A percentile compares a stretch with the other conserved stretches of the same genome.
Conservation (phyloP, 2,329 filamentous ascomycete species). For the Penicillium sp. region DNA sequence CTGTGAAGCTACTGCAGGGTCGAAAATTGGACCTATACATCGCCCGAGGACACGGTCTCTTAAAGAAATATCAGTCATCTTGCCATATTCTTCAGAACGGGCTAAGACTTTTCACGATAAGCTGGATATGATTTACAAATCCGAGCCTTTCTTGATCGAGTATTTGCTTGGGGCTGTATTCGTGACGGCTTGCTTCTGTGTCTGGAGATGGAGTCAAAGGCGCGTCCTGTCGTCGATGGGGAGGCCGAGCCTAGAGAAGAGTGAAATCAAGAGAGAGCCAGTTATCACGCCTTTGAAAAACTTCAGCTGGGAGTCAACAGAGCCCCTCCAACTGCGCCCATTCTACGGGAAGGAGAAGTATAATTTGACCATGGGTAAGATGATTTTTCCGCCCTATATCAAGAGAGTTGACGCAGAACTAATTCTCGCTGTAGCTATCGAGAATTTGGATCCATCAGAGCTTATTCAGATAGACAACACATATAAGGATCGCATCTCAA, state of each 20-base stretch:
- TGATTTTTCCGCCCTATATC: neutral
- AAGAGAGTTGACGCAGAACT: neutral
- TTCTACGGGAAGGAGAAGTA: conserved; percentile 66
- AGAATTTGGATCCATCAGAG: conserved; percentile 57
- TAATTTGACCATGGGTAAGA: conserved; percentile 66
- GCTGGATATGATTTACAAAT: neutral
- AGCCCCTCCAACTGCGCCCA: conserved; percentile 59
- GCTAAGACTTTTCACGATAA: neutral
- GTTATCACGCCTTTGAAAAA: conserved; percentile 47
- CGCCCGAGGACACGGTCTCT: neutral
- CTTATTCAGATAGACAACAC: conserved; percentile 64
- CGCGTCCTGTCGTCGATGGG: neutral
- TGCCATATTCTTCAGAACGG: neutral
- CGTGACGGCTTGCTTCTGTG: conserved; percentile 4
- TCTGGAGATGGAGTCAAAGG: conserved; percentile 1
- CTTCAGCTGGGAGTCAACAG: conserved; percentile 57
- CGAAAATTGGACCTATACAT: neutral
- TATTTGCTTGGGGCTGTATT: neutral
- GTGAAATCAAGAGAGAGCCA: conserved; percentile 23
- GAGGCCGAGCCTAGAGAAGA: neutral
- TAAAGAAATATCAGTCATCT: neutral
- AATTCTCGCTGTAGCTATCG: conserved; percentile 49
- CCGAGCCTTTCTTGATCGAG: neutral
- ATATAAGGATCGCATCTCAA: conserved; percentile 56
- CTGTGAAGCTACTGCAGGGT: neutral